Conservation (phyloP, 805 yeast species). For the Wickerhamiella spandovensis region DNA sequence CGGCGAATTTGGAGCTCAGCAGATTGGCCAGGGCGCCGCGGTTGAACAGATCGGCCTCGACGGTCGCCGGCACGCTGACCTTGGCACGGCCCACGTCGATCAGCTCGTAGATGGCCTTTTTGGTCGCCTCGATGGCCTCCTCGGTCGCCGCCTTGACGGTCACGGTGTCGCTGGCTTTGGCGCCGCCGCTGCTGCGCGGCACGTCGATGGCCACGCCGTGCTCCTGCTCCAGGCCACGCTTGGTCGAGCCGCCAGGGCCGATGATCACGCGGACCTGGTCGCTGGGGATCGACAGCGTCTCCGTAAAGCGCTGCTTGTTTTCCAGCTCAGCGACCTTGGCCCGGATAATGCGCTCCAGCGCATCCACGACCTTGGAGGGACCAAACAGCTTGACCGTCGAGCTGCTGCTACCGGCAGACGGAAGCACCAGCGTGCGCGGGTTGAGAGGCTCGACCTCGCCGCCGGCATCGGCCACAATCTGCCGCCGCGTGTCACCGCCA, state of each 20-base stretch:
- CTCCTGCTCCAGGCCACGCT: slow-evolving; percentile 59
- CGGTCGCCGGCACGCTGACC: slow-evolving; percentile 42
- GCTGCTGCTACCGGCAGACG: slow-evolving; percentile 43
- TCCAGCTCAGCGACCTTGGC: slow-evolving; percentile 17
- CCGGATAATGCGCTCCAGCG: slow-evolving; percentile 27
- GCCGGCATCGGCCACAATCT: slow-evolving; percentile 68
- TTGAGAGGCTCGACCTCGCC: slow-evolving; percentile 34
- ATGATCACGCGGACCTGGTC: slow-evolving; percentile 63
- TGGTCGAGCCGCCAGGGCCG: slow-evolving; percentile 69
- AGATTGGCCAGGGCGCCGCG: slow-evolving; percentile 49
- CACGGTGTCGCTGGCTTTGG: slow-evolving; percentile 32
- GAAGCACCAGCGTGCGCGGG: slow-evolving; percentile 50
- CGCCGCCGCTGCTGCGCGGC: slow-evolving; percentile 43
- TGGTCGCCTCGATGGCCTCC: slow-evolving; percentile 50
- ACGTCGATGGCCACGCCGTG: slow-evolving; percentile 49
- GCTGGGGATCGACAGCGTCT: slow-evolving; percentile 40
- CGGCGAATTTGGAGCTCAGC: slow-evolving; percentile 38
- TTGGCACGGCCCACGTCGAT: slow-evolving; percentile 44
- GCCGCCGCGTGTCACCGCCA: slow-evolving; percentile 59
- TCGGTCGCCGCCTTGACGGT: slow-evolving; percentile 47
- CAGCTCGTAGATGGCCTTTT: slow-evolving; percentile 44
- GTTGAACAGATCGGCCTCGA: slow-evolving; percentile 51
- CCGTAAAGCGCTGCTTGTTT: slow-evolving; percentile 28
- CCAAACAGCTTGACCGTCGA: slow-evolving; percentile 56
- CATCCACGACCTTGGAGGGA: slow-evolving; percentile 56